Conservation (phyloP, 2,329 filamentous ascomycete species). For the Niveomyces coronatus region DNA sequence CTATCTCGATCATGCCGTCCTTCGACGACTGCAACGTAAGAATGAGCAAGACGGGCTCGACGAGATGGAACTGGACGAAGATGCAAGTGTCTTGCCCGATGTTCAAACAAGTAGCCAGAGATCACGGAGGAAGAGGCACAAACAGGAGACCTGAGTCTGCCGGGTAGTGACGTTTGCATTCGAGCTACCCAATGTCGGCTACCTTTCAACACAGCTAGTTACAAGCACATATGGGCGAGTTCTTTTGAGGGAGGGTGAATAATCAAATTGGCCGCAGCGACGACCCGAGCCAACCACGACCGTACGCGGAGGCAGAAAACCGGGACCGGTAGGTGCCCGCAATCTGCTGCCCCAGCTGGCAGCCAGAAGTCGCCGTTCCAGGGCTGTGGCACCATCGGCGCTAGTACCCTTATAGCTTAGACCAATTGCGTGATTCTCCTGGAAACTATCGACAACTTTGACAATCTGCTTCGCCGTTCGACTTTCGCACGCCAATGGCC, state of each 20-base stretch:
- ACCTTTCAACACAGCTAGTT: too few species aligned
- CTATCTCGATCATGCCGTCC: conserved; percentile 43
- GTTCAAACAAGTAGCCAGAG: conserved; percentile 1
- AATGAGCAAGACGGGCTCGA: conserved; percentile 32
- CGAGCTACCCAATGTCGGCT: too few species aligned
- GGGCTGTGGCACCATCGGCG: conserved; percentile 12
- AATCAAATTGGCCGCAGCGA: too few species aligned
- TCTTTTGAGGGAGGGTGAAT: too few species aligned
- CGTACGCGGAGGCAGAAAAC: conserved; percentile 3
- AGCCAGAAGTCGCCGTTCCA: conserved; percentile 3
- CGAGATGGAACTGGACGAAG: conserved; percentile 26
- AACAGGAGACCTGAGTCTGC: conserved; percentile 5
- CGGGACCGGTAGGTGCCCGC: conserved; percentile 1
- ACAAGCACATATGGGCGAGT: too few species aligned
- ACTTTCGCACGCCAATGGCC: conserved; percentile 12
- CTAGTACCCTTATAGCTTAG: conserved; percentile 23
- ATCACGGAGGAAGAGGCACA: background rate
- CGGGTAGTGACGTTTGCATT: too few species aligned
- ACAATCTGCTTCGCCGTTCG: background rate
- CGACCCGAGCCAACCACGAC: conserved; percentile 7
- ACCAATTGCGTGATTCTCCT: conserved; percentile 30
- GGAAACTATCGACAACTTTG: conserved; percentile 26
- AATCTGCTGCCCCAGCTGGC: conserved; percentile 1
- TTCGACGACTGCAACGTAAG: conserved; percentile 47
- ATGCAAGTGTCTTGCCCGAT: conserved; percentile 17